Base-by-base conservation (phyloP, 495 filamentous ascomycete genomes). In the Tuber microsphaerosporum region DNA sequence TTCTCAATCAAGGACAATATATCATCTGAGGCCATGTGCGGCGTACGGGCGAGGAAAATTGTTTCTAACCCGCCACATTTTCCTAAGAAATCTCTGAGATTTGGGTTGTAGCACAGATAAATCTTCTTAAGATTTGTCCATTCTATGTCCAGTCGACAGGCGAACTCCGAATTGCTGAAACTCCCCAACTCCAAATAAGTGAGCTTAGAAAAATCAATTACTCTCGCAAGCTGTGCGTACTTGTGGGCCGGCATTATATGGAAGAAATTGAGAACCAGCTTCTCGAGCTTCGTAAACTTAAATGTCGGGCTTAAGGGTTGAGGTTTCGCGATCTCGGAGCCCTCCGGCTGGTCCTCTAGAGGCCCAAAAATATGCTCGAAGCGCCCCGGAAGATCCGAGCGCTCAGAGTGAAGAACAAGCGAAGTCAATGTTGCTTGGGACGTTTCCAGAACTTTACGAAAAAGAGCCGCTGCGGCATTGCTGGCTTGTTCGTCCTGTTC, bases 171-270 rank as follows among this genome's bases (percentile, higher is more conserved):
- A 65, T 65, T 65, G 12, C 5, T 2, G 16, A 31, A 26, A 31
- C 17, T 31, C 7, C 56, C 12, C 56, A 65, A 16, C 56, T 65
- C 56, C 56, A 65, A 31, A 17, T 65, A 65, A 65, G 56, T 65
- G 26, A 65, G 56, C 56, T 65, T 65, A 6, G 56, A 65, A 17
- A 65, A 65, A 26, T 65, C n/a, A 65, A 65, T 65, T n/a, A 65
- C 26, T 6, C 26, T n/a, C 26, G 56, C 56, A 14, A 26, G 3
- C n/a, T 3, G n/a, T 8, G 56, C 56, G 3, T 65, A 16, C 14
- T 31, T 65, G 56, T 31, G n/a, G 0, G 56, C 14, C 12, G 12
- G 56, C 3, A 31, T 31, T 17, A 65, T 14, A 31, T 17, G n/a
- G 14, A 65, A 65, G 56, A 4, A 12, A 65, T 17, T 31, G 12